phyloP scores from a whole-genome alignment of 345 rosid genomes.

The Gossypioides kirkii region DNA sequence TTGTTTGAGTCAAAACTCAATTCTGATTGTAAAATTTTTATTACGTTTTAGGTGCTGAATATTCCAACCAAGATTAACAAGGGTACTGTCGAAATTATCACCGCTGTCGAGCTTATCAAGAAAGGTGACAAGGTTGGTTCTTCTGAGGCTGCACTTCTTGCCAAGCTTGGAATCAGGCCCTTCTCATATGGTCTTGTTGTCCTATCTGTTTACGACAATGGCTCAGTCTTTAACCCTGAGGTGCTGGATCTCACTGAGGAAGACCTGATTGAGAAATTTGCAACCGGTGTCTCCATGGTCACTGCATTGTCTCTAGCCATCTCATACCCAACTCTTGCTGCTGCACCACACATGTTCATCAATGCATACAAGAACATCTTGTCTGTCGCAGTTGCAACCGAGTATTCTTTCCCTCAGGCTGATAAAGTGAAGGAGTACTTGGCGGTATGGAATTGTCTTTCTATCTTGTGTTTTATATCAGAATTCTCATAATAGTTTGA shows the following conservation, averaged over 20 bases:
- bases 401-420: conserved; percentile 72
- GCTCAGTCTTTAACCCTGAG: conserved; percentile 89
- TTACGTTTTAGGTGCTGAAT: conserved; percentile 59
- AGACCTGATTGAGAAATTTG: conserved; percentile 73
- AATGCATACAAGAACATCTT: conserved; percentile 85
- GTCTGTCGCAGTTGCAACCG: conserved; percentile 68
- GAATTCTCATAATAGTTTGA: not conserved
- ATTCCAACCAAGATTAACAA: conserved; percentile 98
- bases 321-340: conserved; percentile 89
- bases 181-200: conserved; percentile 89
- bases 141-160: conserved; percentile 87
- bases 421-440: conserved; percentile 82
- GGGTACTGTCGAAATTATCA: conserved; percentile 95
- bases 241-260: conserved; percentile 85
- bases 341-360: conserved; percentile 87
- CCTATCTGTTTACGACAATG: conserved; percentile 70
- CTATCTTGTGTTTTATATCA: no score
- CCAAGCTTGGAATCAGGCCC: conserved; percentile 90
- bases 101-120: conserved; percentile 89
- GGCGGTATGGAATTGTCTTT: conserved; percentile 32
- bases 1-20: not conserved
- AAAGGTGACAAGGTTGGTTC: conserved; percentile 97
- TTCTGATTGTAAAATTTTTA: not conserved
- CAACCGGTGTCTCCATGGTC: conserved; percentile 66
- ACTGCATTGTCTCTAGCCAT: conserved; percentile 61